phyloP scores from a whole-genome alignment of 768 basidiomycete species.

The Termitomyces sp. region DNA sequence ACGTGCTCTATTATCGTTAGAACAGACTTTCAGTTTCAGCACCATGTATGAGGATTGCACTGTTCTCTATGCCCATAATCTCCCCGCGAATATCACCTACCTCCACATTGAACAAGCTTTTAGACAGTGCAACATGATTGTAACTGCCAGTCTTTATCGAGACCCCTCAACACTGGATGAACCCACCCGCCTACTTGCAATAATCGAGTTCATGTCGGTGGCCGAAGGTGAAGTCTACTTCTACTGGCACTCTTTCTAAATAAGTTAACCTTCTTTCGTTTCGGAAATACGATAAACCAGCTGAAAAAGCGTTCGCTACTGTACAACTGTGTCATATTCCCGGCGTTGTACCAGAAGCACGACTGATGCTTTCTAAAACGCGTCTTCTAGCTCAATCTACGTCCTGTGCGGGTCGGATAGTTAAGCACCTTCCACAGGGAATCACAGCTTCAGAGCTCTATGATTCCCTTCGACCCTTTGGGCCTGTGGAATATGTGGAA shows the following conservation, averaged over 20 bases:
- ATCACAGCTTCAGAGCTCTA: neutral
- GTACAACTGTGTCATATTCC: conserved; percentile 1
- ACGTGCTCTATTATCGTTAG: neutral
- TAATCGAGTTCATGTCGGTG: neutral
- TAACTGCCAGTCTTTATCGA: neutral
- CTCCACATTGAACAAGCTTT: neutral
- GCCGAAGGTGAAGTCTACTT: neutral
- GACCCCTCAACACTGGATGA: neutral
- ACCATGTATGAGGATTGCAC: neutral
- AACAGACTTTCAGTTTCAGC: neutral
- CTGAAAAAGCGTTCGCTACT: neutral
- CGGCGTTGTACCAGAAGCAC: neutral
- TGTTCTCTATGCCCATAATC: neutral
- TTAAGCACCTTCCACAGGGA: neutral
- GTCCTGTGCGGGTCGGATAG: neutral
- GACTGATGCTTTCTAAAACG: neutral
- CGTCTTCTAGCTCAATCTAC: neutral
- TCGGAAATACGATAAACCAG: neutral
- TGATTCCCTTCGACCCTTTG: neutral
- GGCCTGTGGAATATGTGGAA: neutral
- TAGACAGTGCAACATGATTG: neutral
- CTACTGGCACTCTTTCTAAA: neutral
- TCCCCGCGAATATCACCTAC: neutral
- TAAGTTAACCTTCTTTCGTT: neutral
- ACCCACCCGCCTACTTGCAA: neutral